Conservation (phyloP, 768 basidiomycete genomes). For the Tricholoma furcatifolium region DNA sequence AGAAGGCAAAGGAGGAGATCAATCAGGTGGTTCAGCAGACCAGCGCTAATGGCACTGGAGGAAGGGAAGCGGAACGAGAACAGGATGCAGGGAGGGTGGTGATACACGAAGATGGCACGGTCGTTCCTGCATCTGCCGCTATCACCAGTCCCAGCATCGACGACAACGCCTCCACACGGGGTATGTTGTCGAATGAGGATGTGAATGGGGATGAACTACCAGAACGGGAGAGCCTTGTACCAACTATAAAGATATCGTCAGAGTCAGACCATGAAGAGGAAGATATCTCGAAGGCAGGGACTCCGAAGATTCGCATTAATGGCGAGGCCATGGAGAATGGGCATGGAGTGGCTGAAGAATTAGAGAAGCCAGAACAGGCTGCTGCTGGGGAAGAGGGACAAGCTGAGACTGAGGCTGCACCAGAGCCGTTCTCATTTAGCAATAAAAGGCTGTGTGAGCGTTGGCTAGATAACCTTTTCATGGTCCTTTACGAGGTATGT, state of each 20-base stretch:
- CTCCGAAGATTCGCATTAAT: constrained; percentile 25
- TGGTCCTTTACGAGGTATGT: constrained; percentile 89
- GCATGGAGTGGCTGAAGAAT: constrained; percentile 30
- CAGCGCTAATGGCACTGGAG: constrained; percentile 11
- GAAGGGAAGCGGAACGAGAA: constrained; percentile 19
- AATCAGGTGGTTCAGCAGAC: constrained; percentile 31
- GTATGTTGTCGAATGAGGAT: constrained; percentile 44
- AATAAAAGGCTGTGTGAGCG: constrained; percentile 96
- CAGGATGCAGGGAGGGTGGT: constrained; percentile 37
- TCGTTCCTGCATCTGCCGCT: constrained; percentile 20
- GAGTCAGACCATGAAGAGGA: constrained; percentile 56
- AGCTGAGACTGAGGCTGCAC: constrained; percentile 30
- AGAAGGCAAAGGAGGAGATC: constrained; percentile 82
- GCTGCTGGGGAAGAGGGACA: constrained; percentile 49
- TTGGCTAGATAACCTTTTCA: constrained; percentile 97
- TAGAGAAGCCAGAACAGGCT: constrained; percentile 51
- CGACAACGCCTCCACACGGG: constrained; percentile 73
- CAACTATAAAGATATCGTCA: constrained; percentile 77
- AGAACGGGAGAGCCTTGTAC: constrained; percentile 28
- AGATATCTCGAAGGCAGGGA: constrained; percentile 12
- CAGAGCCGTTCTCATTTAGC: constrained; percentile 85
- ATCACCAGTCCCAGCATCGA: constrained; percentile 33
- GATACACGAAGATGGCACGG: constrained; percentile 66
- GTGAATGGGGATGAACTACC: constrained; percentile 15
- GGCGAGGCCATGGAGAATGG: constrained; percentile 24